These are phyloP conservation scores for Lipomyces kockii DNA, from an alignment of 805 yeast genomes.

Conservation along the genomic window DNA sequence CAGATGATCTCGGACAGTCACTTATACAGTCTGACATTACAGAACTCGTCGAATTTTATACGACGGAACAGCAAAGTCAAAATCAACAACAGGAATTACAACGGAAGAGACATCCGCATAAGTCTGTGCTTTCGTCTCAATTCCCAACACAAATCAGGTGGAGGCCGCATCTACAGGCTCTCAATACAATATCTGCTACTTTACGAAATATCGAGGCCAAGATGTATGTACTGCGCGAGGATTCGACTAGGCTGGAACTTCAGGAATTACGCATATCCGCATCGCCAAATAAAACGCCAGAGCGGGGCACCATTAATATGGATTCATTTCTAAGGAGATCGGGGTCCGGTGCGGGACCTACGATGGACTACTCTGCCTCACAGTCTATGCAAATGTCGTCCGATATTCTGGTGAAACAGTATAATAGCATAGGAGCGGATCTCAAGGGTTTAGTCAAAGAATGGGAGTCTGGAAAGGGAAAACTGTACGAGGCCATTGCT, in stretches of 20 bases:
- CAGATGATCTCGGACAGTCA: constrained; percentile 19
- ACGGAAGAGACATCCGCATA: neutral
- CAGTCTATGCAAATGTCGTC: constrained; percentile 2
- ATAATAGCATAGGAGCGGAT: constrained; percentile 30
- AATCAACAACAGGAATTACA: constrained; percentile 6
- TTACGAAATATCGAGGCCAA: constrained; percentile 36
- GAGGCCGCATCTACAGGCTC: constrained; percentile 26
- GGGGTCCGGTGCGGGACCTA: constrained; percentile 1
- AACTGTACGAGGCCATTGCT: constrained; percentile 23
- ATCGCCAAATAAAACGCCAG: neutral
- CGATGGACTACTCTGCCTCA: constrained; percentile 7
- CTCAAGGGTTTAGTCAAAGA: constrained; percentile 26
- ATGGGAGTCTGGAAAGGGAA: constrained; percentile 33
- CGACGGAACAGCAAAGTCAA: constrained; percentile 10
- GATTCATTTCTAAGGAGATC: constrained; percentile 22
- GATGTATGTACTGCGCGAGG: constrained; percentile 32
- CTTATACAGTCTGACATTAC: constrained; percentile 16
- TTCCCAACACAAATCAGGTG: constrained; percentile 9
- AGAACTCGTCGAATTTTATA: constrained; percentile 18
- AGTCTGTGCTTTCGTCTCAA: neutral
- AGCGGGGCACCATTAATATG: neutral
- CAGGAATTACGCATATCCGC: constrained; percentile 12
- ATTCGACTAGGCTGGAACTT: constrained; percentile 19
- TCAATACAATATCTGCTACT: constrained; percentile 29
- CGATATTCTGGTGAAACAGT: constrained; percentile 31